Conservation (phyloP, 202 grass and related monocot genomes). For the Saccharum hybrid region DNA sequence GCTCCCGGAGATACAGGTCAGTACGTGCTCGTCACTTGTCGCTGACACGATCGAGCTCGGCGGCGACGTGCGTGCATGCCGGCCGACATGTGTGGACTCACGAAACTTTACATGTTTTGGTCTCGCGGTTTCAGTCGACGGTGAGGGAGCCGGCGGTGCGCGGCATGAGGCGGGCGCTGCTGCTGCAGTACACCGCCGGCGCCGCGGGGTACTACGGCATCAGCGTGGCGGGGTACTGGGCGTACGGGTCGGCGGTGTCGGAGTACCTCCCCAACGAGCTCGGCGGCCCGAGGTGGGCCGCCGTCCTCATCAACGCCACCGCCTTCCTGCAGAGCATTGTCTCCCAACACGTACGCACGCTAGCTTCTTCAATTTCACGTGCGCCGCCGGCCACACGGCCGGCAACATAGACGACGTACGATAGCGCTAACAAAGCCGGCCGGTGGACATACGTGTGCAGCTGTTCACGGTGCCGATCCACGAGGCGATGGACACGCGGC, state of each 20-base stretch:
- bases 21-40: too few relatives aligned
- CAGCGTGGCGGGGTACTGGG: conserved; percentile 89
- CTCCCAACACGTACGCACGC: conserved; percentile 62
- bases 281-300: conserved; percentile 67
- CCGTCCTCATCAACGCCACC: conserved; percentile 69
- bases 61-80: too few relatives aligned
- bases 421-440: background rate
- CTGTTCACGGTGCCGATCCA: conserved; percentile 82
- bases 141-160: conserved; percentile 60
- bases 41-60: too few relatives aligned
- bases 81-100: too few relatives aligned
- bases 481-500: conserved; percentile 78
- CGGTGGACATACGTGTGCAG: conserved; percentile 7
- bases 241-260: conserved; percentile 73
- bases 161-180: conserved; percentile 70
- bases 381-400: background rate
- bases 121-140: conserved; percentile 49
- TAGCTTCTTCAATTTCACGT: background rate
- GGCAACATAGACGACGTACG: background rate
- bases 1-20: conserved; percentile 76
- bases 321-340: conserved; percentile 83
- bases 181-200: conserved; percentile 72
- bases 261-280: conserved; percentile 79
- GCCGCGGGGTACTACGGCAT: conserved; percentile 64
- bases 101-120: too few relatives aligned